Evolutionary conservation across 73 alveolate genomes (phyloP), one percentile per base, ranked within the genome.

Genomic region (Symbiodinium natans): DNA sequence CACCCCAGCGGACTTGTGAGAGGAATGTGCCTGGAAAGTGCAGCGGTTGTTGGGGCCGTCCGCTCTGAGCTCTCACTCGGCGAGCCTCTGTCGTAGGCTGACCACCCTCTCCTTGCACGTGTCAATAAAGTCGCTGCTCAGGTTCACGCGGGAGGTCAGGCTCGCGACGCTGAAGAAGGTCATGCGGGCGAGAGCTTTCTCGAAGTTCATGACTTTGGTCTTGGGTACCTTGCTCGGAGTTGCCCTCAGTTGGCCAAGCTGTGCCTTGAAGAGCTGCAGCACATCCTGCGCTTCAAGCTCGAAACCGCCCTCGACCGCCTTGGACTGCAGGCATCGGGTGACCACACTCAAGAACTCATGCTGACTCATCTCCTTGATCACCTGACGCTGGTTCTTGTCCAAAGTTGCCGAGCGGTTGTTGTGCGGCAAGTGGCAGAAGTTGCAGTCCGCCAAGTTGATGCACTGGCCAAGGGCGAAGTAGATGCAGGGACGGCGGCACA

Each of bases 351-450:
- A 40, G 87, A 89, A 89, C 96, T 89, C 96, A 6, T 71, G 96
- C 77, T 89, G 75, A 54, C 39, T n/a, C 42, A 89, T 83, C 75
- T 89, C 96, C 96, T 89, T 89, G 86, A 89, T 89, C 80, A 41
- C 38, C 87, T 89, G 86, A 38, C 96, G 96, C 48, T 89, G 96
- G 75, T 71, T 89, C 96, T 89, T 89, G 96, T 89, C 96, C 48
- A 89, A 84, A 29, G 96, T 89, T 29, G 96, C 96, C 11, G 96
- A 89, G 43, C 96, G 96, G 86, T 89, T 59, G 87, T 75, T 84
- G 75, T 89, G 96, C 42, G 87, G 34, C 96, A 89, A 89, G 43
- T 68, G 94, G 94, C 94, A 63, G 77, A 25, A 63, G 77, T 63
- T 63, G 77, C 77, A 63, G 77, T 63, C 77, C 7, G 77, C 77